Evolutionary conservation across 371 early-diverging fungal genomes (phyloP).

Genomic region (Saksenaea oblongispora): DNA sequence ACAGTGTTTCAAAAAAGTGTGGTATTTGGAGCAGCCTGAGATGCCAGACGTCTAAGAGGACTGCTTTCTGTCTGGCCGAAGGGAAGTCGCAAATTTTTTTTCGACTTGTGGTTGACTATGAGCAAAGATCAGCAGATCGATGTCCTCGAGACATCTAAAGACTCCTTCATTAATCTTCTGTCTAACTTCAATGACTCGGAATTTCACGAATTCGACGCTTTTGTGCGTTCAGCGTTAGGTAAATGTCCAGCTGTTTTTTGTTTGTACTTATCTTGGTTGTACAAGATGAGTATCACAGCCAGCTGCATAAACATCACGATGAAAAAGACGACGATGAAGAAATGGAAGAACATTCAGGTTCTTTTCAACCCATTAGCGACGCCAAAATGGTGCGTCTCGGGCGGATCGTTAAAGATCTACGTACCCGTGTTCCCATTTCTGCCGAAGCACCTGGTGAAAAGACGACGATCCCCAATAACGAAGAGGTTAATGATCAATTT

Average conservation of each 20-base stretch:
- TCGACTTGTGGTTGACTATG: not conserved
- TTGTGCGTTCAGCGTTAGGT: constrained; percentile 60
- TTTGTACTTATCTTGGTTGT: constrained; percentile 6
- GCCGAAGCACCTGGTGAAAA: constrained; percentile 67
- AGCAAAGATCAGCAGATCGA: constrained; percentile 7
- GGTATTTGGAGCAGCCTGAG: no score
- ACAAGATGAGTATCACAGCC: constrained; percentile 43
- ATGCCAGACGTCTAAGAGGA: no score
- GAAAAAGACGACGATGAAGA: constrained; percentile 22
- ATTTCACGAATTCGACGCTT: constrained; percentile 54
- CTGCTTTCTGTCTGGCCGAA: no score
- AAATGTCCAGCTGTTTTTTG: constrained; percentile 5
- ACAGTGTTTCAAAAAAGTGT: no score
- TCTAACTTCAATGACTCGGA: constrained; percentile 51
- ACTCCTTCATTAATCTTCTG: constrained; percentile 52
- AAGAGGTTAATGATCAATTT: constrained; percentile 36
- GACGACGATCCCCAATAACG: constrained; percentile 52
- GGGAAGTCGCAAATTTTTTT: no score
- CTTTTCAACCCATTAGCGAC: constrained; percentile 44
- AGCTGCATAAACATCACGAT: constrained; percentile 32
- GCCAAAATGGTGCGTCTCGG: constrained; percentile 43
- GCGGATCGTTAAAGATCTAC: constrained; percentile 59
- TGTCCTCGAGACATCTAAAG: constrained; percentile 47
- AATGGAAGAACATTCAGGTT: constrained; percentile 24
- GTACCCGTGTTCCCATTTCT: constrained; percentile 53